Evolutionary conservation across 2,329 filamentous ascomycete species (phyloP), one percentile per base, ranked within the genome.

Genomic region (Neonectria punicea): DNA sequence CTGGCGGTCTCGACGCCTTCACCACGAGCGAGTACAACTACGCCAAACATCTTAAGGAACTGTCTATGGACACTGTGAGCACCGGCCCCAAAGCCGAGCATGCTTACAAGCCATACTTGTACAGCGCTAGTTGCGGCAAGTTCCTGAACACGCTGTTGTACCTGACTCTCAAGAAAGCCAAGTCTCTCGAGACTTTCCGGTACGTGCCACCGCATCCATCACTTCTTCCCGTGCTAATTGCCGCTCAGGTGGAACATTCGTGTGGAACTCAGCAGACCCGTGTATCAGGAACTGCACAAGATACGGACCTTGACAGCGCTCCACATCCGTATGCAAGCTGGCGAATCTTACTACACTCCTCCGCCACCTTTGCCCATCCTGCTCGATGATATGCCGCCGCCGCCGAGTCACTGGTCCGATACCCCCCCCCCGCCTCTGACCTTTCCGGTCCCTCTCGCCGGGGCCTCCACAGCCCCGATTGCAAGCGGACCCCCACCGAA

Each of bases 11-110:
- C 53, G 85, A 90, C 60, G 90, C 88, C 4, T 85, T 91, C 58
- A 86, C 84, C 32, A 87, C 87, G 0, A 90, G 88, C 80, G 83
- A 89, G 32, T 89, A 90, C 77, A 82, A 90, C 76, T 90, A 90
- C 77, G 86, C 86, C 28, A 79, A 84, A 67, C 84, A 89, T 72
- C 78, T 90, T 32, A 82, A 82, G 66, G 83, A 86, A 61, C 78
- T 91, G 41, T 83, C 80, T 34, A 80, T 91, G 65, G 87, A 89
- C 67, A 87, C 86, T 1, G 76, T 86, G 28, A 85, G 81, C 66
- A 79, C 81, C 10, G 86, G 86, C 9, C 75, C 79, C 57, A 86
- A 85, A 74, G 85, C 82, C n/a, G 85, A 89, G 68, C 73, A 78
- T 18, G 81, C 84, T 22, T 87, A 88, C 71, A 83, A 84, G 59